Evolutionary conservation across 2,329 filamentous ascomycete species (phyloP).

Genomic region (Penicillium sp.): DNA sequence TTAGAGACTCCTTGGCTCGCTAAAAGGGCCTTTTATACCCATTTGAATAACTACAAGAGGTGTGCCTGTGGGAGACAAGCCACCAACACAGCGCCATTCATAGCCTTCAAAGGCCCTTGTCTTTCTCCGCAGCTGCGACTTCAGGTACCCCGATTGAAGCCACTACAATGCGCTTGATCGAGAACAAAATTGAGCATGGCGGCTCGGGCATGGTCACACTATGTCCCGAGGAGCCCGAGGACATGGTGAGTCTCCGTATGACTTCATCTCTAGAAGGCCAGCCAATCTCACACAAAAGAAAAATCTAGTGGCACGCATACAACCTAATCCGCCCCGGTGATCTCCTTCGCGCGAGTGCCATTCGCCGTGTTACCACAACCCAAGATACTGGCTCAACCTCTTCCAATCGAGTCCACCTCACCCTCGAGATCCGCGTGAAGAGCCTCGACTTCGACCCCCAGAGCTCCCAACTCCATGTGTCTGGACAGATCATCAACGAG

Average conservation of each 20-base stretch:
- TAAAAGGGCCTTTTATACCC: not conserved
- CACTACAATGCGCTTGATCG: conserved; percentile 62
- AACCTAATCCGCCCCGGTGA: conserved; percentile 68
- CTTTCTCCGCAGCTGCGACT: not conserved
- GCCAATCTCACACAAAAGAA: conserved; percentile 5
- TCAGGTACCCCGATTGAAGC: not conserved
- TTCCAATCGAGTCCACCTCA: conserved; percentile 63
- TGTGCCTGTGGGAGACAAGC: not conserved
- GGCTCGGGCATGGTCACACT: conserved; percentile 65
- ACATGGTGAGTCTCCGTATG: conserved; percentile 56
- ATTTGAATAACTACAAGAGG: no score
- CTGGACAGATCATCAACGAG: conserved; percentile 63
- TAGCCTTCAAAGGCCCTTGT: not conserved
- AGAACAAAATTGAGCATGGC: conserved; percentile 64
- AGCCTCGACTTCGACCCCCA: conserved; percentile 68
- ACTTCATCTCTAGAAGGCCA: not conserved
- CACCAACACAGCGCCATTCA: not conserved
- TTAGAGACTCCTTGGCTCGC: not conserved
- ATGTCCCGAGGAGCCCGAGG: conserved; percentile 70
- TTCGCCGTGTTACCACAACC: conserved; percentile 64
- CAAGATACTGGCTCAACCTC: conserved; percentile 59
- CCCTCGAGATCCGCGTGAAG: conserved; percentile 64
- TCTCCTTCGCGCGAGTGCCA: conserved; percentile 62
- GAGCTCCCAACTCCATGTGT: conserved; percentile 66
- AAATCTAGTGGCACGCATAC: conserved; percentile 66